These are phyloP conservation scores for Tulasnella sp. DNA, from an alignment of 768 basidiomycete species.

Conservation along the genomic window DNA sequence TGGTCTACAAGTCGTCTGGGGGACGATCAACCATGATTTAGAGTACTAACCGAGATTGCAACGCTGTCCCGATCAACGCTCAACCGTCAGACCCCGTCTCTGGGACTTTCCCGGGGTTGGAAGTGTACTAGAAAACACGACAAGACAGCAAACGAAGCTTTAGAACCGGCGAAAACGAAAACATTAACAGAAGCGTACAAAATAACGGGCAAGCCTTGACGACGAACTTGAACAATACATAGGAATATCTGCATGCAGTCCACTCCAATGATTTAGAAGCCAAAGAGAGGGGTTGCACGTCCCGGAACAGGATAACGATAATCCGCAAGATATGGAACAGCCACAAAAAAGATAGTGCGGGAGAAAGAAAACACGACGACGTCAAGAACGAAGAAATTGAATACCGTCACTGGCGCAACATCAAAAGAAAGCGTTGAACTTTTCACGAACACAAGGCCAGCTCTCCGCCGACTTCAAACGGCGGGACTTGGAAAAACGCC, in stretches of 20 bases:
- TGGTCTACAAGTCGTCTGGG: background rate
- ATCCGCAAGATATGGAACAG: background rate
- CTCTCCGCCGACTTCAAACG: background rate
- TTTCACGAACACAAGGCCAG: background rate
- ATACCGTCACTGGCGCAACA: background rate
- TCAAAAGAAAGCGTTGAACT: background rate
- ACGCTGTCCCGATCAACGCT: background rate
- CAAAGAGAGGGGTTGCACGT: background rate
- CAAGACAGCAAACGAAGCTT: background rate
- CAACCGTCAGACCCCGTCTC: background rate
- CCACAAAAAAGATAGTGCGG: background rate
- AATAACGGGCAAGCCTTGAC: background rate
- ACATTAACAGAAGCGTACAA: background rate
- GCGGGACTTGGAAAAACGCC: background rate
- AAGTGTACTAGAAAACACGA: background rate
- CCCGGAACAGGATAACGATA: background rate
- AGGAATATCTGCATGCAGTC: background rate
- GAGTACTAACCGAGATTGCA: background rate
- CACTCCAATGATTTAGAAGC: background rate
- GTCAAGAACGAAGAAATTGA: background rate
- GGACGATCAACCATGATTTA: background rate
- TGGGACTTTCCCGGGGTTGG: background rate
- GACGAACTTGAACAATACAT: background rate
- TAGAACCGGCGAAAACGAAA: background rate
- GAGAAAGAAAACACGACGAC: background rate